These are phyloP conservation scores for Penicillium argentinense DNA, from an alignment of 495 filamentous ascomycete species.

Conservation along the genomic window DNA sequence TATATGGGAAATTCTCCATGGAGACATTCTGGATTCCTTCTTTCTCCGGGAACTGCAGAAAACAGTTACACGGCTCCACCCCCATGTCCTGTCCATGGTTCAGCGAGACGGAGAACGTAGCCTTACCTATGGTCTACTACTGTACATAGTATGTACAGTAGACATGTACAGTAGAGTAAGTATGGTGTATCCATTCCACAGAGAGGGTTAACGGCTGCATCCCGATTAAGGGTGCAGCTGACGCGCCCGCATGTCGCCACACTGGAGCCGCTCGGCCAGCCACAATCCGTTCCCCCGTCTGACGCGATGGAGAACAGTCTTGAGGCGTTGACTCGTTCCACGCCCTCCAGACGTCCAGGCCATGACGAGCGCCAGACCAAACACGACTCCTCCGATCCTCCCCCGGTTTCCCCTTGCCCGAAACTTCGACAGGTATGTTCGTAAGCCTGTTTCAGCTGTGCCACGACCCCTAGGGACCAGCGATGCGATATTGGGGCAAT, in stretches of 20 bases:
- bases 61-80: slow-evolving; percentile 17
- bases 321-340: slow-evolving; percentile 1
- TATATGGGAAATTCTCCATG: slow-evolving; percentile 5
- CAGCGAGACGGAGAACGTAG: too few species aligned
- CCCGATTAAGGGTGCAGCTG: slow-evolving; percentile 8
- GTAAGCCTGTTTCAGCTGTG: slow-evolving; percentile 9
- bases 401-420: not conserved
- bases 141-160: not conserved
- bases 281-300: slow-evolving; percentile 2
- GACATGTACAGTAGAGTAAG: too few species aligned
- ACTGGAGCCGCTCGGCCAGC: slow-evolving; percentile 18
- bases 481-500: not conserved
- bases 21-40: slow-evolving; percentile 24
- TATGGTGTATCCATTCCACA: too few species aligned
- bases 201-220: too few species aligned
- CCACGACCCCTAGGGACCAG: not conserved
- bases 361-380: not conserved
- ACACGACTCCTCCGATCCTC: slow-evolving; percentile 6
- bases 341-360: too few species aligned
- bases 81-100: slow-evolving; percentile 15
- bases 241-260: slow-evolving; percentile 11
- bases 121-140: too few species aligned
- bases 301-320: not conserved
- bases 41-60: slow-evolving; percentile 12
- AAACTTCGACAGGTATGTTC: slow-evolving; percentile 1